Percentiles rank a stretch among this genome's conserved stretches.
Evolutionary conservation across 148 eudicot species (phyloP).

Genomic region (Nyssa sinensis): DNA sequence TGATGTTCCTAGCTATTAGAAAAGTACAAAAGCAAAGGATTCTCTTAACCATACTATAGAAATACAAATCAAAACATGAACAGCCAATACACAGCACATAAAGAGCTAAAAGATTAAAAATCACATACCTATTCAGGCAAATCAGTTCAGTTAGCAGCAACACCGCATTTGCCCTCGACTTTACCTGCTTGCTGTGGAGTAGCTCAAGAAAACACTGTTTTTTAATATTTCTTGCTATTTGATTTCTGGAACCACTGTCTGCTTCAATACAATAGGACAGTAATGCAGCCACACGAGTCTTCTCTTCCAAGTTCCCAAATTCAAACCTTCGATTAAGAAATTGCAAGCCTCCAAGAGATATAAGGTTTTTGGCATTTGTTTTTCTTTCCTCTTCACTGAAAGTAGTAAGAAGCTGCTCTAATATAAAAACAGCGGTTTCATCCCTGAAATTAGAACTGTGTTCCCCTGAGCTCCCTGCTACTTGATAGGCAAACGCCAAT

Average conservation of each 20-base stretch:
- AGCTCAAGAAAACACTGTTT: slow-evolving; percentile 35
- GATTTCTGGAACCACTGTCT: slow-evolving; percentile 35
- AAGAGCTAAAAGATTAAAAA: too few species aligned
- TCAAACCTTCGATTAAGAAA: slow-evolving; percentile 39
- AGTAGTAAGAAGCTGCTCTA: slow-evolving; percentile 41
- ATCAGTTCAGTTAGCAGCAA: slow-evolving; percentile 38
- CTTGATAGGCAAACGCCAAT: slow-evolving; percentile 22
- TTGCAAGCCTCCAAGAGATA: slow-evolving; percentile 47
- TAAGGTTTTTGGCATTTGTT: slow-evolving; percentile 26
- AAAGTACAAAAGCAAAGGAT: too few species aligned
- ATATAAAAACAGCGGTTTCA: slow-evolving; percentile 22
- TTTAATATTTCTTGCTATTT: slow-evolving; percentile 35
- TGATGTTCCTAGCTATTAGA: too few species aligned
- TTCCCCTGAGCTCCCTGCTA: slow-evolving; percentile 16
- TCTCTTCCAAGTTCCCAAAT: slow-evolving; percentile 36
- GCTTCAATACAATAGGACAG: slow-evolving; percentile 41
- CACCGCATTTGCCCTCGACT: slow-evolving; percentile 34
- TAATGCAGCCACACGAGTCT: slow-evolving; percentile 29
- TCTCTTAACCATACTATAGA: too few species aligned
- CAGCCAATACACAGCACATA: too few species aligned
- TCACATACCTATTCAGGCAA: slow-evolving; percentile 45
- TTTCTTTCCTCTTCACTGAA: slow-evolving; percentile 31
- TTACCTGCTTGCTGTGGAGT: slow-evolving; percentile 32
- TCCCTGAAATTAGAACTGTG: slow-evolving; percentile 12
- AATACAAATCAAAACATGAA: too few species aligned